phyloP scores from a whole-genome alignment of 208 protist species.

The Leishmania major region DNA sequence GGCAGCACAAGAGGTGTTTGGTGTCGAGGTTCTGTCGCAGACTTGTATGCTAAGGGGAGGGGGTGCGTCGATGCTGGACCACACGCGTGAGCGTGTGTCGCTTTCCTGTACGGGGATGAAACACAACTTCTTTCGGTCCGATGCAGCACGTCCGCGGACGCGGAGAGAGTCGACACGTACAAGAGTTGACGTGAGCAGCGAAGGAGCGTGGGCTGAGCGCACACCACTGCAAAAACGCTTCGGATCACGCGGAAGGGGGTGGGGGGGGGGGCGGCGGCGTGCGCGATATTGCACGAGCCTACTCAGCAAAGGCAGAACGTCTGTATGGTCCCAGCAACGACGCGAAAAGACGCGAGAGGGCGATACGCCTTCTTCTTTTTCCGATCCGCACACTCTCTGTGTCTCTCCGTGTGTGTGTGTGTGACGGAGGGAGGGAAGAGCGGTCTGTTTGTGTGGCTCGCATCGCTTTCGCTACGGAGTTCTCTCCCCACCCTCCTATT shows the following conservation, averaged over 20 bases:
- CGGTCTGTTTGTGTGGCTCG: no score
- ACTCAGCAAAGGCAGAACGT: neutral
- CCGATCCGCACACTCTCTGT: no score
- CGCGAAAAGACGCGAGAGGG: neutral
- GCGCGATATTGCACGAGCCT: no score
- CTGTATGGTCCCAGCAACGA: neutral
- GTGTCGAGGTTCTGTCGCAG: no score
- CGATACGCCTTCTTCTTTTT: neutral
- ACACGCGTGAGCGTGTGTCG: neutral
- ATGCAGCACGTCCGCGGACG: neutral
- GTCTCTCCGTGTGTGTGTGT: no score
- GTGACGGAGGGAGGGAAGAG: no score
- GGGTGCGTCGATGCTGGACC: neutral
- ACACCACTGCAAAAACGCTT: no score
- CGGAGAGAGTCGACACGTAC: neutral
- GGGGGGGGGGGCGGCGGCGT: no score
- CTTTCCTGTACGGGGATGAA: neutral
- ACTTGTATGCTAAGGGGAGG: neutral
- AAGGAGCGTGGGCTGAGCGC: neutral
- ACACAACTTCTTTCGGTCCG: no score
- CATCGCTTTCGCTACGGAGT: neutral
- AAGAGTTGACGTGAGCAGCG: neutral
- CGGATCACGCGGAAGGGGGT: no score
- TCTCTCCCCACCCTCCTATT: neutral
- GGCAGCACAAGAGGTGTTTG: neutral